Evolutionary conservation across 148 eudicot genomes (phyloP).

Genomic region (Hydrangea macrophylla): DNA sequence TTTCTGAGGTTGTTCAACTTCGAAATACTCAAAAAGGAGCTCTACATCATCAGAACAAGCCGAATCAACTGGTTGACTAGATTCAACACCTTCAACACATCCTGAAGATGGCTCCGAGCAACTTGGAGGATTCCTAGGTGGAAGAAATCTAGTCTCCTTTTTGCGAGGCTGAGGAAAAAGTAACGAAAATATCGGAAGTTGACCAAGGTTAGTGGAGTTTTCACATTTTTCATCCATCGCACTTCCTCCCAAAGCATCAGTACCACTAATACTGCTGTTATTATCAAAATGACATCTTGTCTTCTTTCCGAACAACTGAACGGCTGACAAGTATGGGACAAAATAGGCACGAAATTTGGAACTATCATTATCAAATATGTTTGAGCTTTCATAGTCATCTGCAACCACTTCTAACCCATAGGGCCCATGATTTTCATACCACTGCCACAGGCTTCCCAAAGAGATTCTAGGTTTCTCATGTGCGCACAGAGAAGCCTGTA

Average conservation of each 20-base stretch:
- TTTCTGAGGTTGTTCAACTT: conserved; percentile 50
- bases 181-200: conserved; percentile 11
- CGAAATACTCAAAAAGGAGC: conserved; percentile 52
- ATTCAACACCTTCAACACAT: background rate
- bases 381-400: conserved; percentile 25
- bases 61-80: background rate
- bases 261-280: conserved; percentile 4
- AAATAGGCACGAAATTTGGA: conserved; percentile 43
- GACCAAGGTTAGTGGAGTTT: background rate
- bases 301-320: conserved; percentile 43
- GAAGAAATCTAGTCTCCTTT: conserved; percentile 2
- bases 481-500: conserved; percentile 20
- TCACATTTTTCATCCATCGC: background rate
- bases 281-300: background rate
- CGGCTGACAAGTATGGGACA: conserved; percentile 58
- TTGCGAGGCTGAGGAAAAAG: conserved; percentile 28
- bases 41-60: conserved; percentile 23
- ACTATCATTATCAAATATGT: conserved; percentile 28
- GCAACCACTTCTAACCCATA: conserved; percentile 49
- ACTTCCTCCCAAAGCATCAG: background rate
- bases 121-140: conserved; percentile 1
- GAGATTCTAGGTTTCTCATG: conserved; percentile 34
- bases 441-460: conserved; percentile 43
- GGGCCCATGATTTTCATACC: conserved; percentile 59
- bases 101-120: conserved; percentile 6